Conservation (phyloP, 306 rosid genomes). For the Glycyrrhiza uralensis region DNA sequence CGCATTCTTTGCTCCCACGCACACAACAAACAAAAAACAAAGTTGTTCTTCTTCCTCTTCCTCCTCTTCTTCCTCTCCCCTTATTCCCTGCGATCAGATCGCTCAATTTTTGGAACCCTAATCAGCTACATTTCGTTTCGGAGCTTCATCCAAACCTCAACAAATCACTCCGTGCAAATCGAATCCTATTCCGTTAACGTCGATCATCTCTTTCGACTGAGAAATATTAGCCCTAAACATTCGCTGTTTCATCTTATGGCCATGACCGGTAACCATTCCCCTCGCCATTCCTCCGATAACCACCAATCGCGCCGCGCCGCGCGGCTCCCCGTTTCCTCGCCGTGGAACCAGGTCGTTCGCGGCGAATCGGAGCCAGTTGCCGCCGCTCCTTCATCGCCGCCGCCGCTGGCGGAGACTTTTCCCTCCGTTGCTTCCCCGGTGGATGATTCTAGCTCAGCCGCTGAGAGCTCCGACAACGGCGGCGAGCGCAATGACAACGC, state of each 20-base stretch:
- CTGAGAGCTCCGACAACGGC: constrained; percentile 43
- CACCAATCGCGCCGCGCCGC: constrained; percentile 46
- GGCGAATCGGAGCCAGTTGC: constrained; percentile 55
- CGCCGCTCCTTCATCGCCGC: constrained; percentile 31
- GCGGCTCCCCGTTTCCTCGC: constrained; percentile 29
- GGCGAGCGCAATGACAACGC: constrained; percentile 32
- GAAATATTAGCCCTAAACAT: constrained; percentile 38
- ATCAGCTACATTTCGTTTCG: constrained; percentile 16
- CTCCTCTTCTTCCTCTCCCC: background rate
- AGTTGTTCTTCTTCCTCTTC: background rate
- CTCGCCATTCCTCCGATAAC: constrained; percentile 37
- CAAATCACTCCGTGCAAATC: background rate
- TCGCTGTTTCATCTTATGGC: constrained; percentile 34
- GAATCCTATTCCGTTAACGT: constrained; percentile 6
- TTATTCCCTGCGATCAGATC: constrained; percentile 55
- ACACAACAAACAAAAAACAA: constrained; percentile 9
- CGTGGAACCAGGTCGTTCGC: constrained; percentile 60
- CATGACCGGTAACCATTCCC: constrained; percentile 36
- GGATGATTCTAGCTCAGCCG: constrained; percentile 39
- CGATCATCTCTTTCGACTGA: constrained; percentile 53
- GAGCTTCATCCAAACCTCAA: constrained; percentile 5
- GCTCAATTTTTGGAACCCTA: constrained; percentile 58
- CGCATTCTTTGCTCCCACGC: constrained; percentile 31
- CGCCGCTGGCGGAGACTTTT: constrained; percentile 31
- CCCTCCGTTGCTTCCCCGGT: background rate